These are phyloP conservation scores for Thalassiosira pacifica DNA, from an alignment of 352 stramenopile genomes.

Conservation along the genomic window DNA sequence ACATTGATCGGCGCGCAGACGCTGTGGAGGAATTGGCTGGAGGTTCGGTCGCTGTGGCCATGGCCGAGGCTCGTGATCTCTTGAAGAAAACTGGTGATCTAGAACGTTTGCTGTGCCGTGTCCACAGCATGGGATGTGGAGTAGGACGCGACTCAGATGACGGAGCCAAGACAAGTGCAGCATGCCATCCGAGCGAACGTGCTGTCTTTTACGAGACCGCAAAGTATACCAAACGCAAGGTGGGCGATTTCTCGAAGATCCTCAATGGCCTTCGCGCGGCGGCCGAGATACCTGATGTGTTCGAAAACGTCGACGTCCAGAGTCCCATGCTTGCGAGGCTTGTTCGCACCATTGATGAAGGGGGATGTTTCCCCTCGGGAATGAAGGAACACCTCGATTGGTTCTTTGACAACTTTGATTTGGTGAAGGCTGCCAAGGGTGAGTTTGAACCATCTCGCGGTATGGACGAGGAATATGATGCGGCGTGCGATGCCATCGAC, in stretches of 20 bases:
- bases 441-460: conserved; percentile 93
- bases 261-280: conserved; percentile 91
- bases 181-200: conserved; percentile 93
- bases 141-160: conserved; percentile 69
- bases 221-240: conserved; percentile 98
- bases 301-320: conserved; percentile 83
- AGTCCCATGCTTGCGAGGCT: conserved; percentile 80
- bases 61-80: conserved; percentile 87
- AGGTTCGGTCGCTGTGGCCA: conserved; percentile 80
- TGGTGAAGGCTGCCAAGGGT: conserved; percentile 90
- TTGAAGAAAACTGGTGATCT: conserved; percentile 95
- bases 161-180: not conserved
- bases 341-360: conserved; percentile 65
- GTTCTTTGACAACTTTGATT: conserved; percentile 97
- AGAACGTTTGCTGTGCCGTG: conserved; percentile 94
- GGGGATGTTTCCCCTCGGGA: conserved; percentile 90
- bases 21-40: conserved; percentile 94
- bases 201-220: conserved; percentile 98
- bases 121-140: conserved; percentile 95
- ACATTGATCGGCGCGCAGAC: conserved; percentile 96
- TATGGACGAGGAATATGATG: conserved; percentile 95
- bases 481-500: conserved; percentile 90
- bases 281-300: conserved; percentile 89
- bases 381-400: conserved; percentile 93
- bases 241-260: conserved; percentile 90